Base-by-base conservation (phyloP, 345 rosid genomes). In the Geranium rotundifolium region DNA sequence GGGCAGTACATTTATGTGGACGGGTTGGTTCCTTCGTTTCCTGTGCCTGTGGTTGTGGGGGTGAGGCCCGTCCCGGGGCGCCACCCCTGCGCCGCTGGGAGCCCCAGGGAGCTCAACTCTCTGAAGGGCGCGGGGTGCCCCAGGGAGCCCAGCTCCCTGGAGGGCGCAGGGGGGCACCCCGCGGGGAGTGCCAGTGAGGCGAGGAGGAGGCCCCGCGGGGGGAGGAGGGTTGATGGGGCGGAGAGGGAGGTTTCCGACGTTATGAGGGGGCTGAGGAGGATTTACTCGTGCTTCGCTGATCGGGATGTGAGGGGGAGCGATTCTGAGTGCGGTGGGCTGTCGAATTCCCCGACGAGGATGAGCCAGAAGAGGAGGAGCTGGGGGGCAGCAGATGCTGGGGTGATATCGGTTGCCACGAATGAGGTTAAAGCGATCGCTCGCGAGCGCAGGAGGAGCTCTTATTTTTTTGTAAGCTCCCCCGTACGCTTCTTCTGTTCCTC, bases 21-120 rank as follows among this genome's bases (percentile, higher is more conserved):
- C 56, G 78, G 68, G 66, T 71, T 89, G 58, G 91, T 85, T 65
- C 73, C 84, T 1, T 77, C 85, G 0, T 79, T 83, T 78, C 96
- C 95, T 4, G 84, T 85, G 61, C 95, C 91, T 1, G 46, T 74
- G 76, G 80, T 86, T 23, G 78, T 76, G 73, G 86, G 88, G 50
- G 67, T 86, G 55, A 82, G 70, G 73, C 84, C 91, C 34, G 73
- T 80, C 67, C 84, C 77, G 4, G 89, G 89, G 8, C 78, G 89
- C 61, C 72, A 75, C 59, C 78, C 72, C 7, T 82, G 84, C 27
- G 56, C 5, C 27, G 56, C 5, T 3, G 83, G 85, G 37, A 70
- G 74, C 27, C 84, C 84, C 17, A 68, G 69, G 46, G 85, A 83
- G 61, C 85, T 89, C 37, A 65, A 81, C 29, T 75, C 91, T 23